Percentiles rank a stretch among this genome's conserved stretches.
Evolutionary conservation across 2,329 filamentous ascomycete genomes (phyloP).

Genomic region (Xylariaceae sp.): DNA sequence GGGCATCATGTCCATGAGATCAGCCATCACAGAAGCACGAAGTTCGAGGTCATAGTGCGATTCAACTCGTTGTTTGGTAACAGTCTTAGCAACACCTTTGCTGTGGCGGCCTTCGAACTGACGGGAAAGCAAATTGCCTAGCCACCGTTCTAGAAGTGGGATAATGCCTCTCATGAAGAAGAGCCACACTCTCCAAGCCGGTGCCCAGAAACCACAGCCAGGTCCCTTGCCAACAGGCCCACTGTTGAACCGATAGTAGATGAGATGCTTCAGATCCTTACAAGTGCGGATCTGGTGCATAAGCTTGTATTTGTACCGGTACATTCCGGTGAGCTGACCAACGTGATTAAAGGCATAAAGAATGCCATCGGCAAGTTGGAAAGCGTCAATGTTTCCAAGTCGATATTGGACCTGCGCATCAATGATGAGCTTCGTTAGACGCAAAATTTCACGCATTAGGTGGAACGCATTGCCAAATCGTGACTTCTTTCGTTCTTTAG

Average conservation of each 20-base stretch:
- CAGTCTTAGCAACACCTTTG: slow-evolving; percentile 98
- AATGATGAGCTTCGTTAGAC: slow-evolving; percentile 95
- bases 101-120: slow-evolving; percentile 98
- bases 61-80: slow-evolving; percentile 98
- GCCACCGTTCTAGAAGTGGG: slow-evolving; percentile 93
- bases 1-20: slow-evolving; percentile 99
- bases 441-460: slow-evolving; percentile 95
- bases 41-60: slow-evolving; percentile 98
- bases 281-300: slow-evolving; percentile 99
- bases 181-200: slow-evolving; percentile 97
- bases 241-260: slow-evolving; percentile 98
- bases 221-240: slow-evolving; percentile 96
- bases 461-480: slow-evolving; percentile 99
- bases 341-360: slow-evolving; percentile 99
- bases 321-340: slow-evolving; percentile 98
- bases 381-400: slow-evolving; percentile 96
- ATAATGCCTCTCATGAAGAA: slow-evolving; percentile 99
- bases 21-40: slow-evolving; percentile 97
- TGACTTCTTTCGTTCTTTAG: slow-evolving; percentile 99
- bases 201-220: slow-evolving; percentile 98
- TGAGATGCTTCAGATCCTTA: slow-evolving; percentile 98
- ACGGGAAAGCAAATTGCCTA: slow-evolving; percentile 93
- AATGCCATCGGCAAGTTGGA: slow-evolving; percentile 97
- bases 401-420: slow-evolving; percentile 98
- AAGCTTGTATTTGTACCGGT: slow-evolving; percentile 99